Evolutionary conservation across 805 yeast species (phyloP).

Genomic region (Yamadazyma sp.): DNA sequence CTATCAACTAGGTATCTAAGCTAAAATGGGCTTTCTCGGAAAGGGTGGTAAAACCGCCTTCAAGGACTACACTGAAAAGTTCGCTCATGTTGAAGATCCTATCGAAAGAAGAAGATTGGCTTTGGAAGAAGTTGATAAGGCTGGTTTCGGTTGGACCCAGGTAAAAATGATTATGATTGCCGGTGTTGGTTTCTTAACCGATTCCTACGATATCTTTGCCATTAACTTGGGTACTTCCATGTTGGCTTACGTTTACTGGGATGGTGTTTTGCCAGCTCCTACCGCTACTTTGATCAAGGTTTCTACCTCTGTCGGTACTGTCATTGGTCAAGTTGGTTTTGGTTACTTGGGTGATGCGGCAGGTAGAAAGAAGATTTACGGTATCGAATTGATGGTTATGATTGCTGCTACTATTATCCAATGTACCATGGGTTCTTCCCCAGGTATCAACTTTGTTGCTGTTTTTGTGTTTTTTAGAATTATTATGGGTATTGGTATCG

Average conservation of each 20-base stretch:
- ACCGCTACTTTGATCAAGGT: slow-evolving; percentile 78
- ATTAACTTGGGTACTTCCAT: slow-evolving; percentile 79
- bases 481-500: slow-evolving; percentile 92
- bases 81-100: slow-evolving; percentile 81
- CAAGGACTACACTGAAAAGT: slow-evolving; percentile 78
- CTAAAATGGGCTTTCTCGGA: slow-evolving; percentile 7
- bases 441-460: slow-evolving; percentile 73
- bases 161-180: slow-evolving; percentile 81
- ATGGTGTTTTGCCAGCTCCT: slow-evolving; percentile 61
- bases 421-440: slow-evolving; percentile 68
- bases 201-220: slow-evolving; percentile 90
- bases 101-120: slow-evolving; percentile 85
- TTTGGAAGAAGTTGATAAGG: slow-evolving; percentile 77
- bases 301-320: slow-evolving; percentile 92
- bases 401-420: slow-evolving; percentile 77
- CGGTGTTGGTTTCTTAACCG: slow-evolving; percentile 91
- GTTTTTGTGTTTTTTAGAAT: slow-evolving; percentile 77
- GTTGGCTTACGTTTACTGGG: slow-evolving; percentile 77
- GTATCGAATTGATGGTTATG: slow-evolving; percentile 82
- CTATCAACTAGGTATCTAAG: too few relatives aligned
- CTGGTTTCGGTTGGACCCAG: slow-evolving; percentile 80
- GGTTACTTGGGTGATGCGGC: slow-evolving; percentile 78
- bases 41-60: slow-evolving; percentile 83
- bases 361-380: slow-evolving; percentile 88
- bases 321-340: slow-evolving; percentile 83